Evolutionary conservation across 2,329 filamentous ascomycete genomes (phyloP).

Genomic region (Fusarium miscanthi): DNA sequence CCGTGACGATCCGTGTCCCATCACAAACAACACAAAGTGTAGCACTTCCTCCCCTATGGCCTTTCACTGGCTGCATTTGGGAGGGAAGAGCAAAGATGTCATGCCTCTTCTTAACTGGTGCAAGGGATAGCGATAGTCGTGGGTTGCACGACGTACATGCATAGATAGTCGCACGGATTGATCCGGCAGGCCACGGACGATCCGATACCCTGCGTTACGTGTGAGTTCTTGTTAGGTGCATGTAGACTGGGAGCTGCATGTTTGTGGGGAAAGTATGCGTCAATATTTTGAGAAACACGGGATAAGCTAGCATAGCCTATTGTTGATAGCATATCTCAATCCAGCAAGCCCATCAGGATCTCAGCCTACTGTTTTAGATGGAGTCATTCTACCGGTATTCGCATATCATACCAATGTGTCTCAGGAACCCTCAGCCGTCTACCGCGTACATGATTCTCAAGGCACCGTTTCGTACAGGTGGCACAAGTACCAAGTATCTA

Average conservation of each 20-base stretch:
- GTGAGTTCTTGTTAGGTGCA: constrained; percentile 5
- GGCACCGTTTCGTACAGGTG: background rate
- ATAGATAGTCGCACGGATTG: constrained; percentile 10
- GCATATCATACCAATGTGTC: background rate
- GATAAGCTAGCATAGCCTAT: background rate
- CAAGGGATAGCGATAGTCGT: constrained; percentile 17
- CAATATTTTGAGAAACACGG: background rate
- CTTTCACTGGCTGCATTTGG: background rate
- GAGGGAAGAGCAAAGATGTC: background rate
- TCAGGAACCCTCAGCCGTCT: background rate
- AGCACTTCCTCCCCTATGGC: background rate
- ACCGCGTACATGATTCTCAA: background rate
- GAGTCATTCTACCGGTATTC: background rate
- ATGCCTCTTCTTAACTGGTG: background rate
- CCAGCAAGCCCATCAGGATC: background rate
- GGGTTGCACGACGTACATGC: constrained; percentile 1
- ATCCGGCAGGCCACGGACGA: constrained; percentile 25
- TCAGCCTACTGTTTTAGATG: background rate
- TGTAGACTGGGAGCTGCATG: background rate
- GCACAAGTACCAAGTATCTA: constrained; percentile 5
- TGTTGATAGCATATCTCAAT: background rate
- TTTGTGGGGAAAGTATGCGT: background rate
- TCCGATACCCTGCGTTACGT: constrained; percentile 18
- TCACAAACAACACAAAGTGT: background rate
- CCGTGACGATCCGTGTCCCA: constrained; percentile 11